Base-by-base conservation (phyloP, 805 yeast species). In the Danielozyma ontarioensis region DNA sequence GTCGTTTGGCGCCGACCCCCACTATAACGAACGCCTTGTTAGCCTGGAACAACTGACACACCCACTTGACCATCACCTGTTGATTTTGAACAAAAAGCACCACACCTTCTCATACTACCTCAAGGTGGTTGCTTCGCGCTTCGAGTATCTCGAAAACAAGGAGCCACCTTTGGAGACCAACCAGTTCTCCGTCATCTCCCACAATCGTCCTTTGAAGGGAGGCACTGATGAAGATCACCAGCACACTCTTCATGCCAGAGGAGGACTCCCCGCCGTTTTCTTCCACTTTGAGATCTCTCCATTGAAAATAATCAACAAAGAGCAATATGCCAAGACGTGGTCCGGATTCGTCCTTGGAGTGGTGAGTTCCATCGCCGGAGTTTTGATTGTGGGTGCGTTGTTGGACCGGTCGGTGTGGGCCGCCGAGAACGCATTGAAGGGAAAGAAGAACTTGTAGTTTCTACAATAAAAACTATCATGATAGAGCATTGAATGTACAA, bases 221-320 rank as follows among this genome's bases (percentile, higher is more conserved):
- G 98, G 97, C 21, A 70, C 81, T 38, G 98, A 90, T 52, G 83
- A 73, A 15, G 97, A 90, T 54, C 96, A 93, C 59, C 89, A 88
- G 28, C 80, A 86, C 55, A 86, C 96, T 0, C 42, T 80, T 16
- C 93, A 83, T 44, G 74, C 81, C 2, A 66, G 76, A 35, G 96
- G 97, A 13, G 98, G 98, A 5, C 66, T 83, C 12, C 97, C 98
- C 0, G 96, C 97, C 4, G 71, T 88, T 3, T 86, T 79, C 57
- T 76, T 93, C 64, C 68, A 80, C 48, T 89, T 89, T 61, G 97
- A 93, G 50, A 88, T 93, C 57, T 80, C 95, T 36, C 96, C 97
- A 8, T 69, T 93, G 68, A 87, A 88, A 54, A 88, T 93, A 32
- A 84, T 89, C 50, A 87, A 90, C 61, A 71, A 76, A 37, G 94